Base-by-base conservation (phyloP, 2,329 filamentous ascomycete species). In the Zymoseptoria passerinii region DNA sequence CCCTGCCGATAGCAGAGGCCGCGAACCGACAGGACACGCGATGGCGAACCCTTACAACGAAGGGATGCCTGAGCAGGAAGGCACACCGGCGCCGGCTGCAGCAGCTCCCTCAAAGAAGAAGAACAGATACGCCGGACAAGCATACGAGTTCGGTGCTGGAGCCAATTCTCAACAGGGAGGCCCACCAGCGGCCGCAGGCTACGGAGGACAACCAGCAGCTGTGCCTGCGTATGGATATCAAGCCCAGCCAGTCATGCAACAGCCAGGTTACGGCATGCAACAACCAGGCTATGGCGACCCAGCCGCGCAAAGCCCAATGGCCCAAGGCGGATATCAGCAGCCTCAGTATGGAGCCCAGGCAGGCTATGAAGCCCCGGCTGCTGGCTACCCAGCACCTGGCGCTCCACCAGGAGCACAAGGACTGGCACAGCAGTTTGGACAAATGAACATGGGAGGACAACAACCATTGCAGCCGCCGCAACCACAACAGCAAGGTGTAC, bases 41-140 rank as follows among this genome's bases (percentile, higher is more conserved):
- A 63, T 63, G 62, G 62, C 62, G 35, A 55, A 55, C 49, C 62
- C 63, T 48, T 61, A 63, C 44, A 60, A 64, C 40, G 63, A 63
- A 9, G 63, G 57, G 23, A 29, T 56, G 52, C 61, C 61, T 18
- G 57, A 58, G 48, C 57, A 59, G 4, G 61, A 61, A 50, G 61
- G 58, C 28, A 44, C 59, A 20, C 48, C 60, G 23, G 59, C 66
- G 40, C 65, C 66, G 9, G 65, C 66, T 29, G 54, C 63, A 13
- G 65, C 64, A 29, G 64, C 61, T 28, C 67, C 64, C 16, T 66
- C 61, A 20, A 91, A 91, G 79, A 96, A 96, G 84, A 96, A 95
- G 83, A 84, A 91, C 79, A 87, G 89, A 58, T 97, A 97, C 78
- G 94, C 94, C 56, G 90, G 90, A 58, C 89, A 95, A 74, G 92